phyloP scores from a whole-genome alignment of 2,329 filamentous ascomycete species.

The Alternaria burnsii region DNA sequence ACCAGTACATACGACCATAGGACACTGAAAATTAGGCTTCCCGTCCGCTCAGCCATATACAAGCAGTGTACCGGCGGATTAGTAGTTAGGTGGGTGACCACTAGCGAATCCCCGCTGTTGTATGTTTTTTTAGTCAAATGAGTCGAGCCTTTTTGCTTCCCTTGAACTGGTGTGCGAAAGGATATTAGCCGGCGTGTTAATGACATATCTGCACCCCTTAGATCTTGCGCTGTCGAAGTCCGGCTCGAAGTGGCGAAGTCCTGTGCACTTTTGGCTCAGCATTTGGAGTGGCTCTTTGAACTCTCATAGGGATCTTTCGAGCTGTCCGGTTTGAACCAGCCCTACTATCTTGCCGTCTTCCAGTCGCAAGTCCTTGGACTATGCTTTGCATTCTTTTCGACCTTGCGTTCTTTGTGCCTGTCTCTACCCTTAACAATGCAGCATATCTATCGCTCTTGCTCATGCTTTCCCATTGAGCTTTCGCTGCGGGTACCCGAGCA shows the following conservation, averaged over 20 bases:
- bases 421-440: conserved; percentile 58
- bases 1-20: background rate
- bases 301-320: background rate
- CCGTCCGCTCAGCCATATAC: too few species aligned
- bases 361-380: conserved; percentile 39
- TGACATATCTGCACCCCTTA: background rate
- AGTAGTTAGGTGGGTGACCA: too few species aligned
- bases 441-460: conserved; percentile 58
- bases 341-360: conserved; percentile 4
- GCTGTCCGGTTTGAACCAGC: background rate
- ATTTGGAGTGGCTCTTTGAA: background rate
- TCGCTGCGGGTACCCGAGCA: conserved; percentile 46
- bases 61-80: too few species aligned
- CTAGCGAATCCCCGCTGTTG: too few species aligned
- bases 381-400: conserved; percentile 54
- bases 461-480: conserved; percentile 55
- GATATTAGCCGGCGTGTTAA: background rate
- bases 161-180: background rate
- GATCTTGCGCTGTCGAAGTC: background rate
- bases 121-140: background rate
- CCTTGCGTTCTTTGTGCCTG: conserved; percentile 43
- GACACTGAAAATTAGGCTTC: too few species aligned
- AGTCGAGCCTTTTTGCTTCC: too few species aligned
- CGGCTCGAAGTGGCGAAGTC: background rate
- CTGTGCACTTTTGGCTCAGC: background rate